phyloP scores from a whole-genome alignment of 257 asterid genomes.

The Nicotiana sylvestris region DNA sequence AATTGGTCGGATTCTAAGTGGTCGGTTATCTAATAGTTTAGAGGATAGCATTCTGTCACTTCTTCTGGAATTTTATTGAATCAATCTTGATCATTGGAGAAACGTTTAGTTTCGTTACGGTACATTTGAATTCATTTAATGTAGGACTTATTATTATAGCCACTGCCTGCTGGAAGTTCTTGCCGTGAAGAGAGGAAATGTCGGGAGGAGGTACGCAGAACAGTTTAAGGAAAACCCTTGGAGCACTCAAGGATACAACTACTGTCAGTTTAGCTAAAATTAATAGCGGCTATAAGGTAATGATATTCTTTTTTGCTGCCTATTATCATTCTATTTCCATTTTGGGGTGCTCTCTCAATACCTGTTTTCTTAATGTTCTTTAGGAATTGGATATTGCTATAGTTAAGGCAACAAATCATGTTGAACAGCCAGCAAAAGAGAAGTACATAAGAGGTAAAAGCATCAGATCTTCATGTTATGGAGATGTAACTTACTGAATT shows the following conservation, averaged over 20 bases:
- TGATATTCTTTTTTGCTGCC: neutral
- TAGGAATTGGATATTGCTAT: constrained; percentile 96
- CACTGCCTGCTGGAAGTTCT: constrained; percentile 26
- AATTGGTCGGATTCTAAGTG: neutral
- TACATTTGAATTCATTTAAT: constrained; percentile 19
- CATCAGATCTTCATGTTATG: neutral
- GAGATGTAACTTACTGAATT: neutral
- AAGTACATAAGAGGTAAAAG: constrained; percentile 75
- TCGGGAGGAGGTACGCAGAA: constrained; percentile 79
- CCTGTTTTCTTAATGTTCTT: neutral
- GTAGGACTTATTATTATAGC: constrained; percentile 18
- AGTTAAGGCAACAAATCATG: constrained; percentile 97
- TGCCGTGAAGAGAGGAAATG: constrained; percentile 46
- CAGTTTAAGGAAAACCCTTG: constrained; percentile 90
- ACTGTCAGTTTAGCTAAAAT: constrained; percentile 95
- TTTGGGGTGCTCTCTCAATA: constrained; percentile 2
- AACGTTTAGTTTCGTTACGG: constrained; percentile 7
- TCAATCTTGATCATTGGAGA: neutral
- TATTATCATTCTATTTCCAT: constrained; percentile 4
- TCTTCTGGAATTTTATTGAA: constrained; percentile 6
- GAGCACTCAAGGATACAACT: constrained; percentile 91
- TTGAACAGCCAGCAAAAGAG: constrained; percentile 94
- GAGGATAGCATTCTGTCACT: neutral
- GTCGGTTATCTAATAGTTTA: neutral
- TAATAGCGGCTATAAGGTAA: constrained; percentile 90